Evolutionary conservation across 2,329 filamentous ascomycete genomes (phyloP), one percentile per base, ranked within the genome.

Genomic region (Anisogramma anomala): DNA sequence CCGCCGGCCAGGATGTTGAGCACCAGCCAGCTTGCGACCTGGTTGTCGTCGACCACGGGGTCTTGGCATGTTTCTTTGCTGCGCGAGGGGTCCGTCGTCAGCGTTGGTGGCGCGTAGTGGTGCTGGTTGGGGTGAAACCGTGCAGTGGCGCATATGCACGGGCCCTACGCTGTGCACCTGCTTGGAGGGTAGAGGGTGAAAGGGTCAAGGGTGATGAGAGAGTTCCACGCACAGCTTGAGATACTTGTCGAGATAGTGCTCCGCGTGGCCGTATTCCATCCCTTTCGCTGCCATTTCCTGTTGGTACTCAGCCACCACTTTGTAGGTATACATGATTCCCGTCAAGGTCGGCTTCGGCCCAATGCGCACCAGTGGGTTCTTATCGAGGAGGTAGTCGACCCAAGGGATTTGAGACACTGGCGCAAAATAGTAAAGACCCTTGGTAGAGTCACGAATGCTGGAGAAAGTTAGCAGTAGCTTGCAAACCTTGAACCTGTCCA

Each of bases 1-100:
- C 54, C 55, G n/a, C 58, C 60, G 3, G 60, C 61, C 26, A 61
- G 44, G n/a, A 63, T 36, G 41, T 49, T 64, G 20, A 54, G 45
- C 1, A 58, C 49, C 1, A 59, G 48, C 39, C 61, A 65, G 4
- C 52, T 52, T 22, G 64, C 51, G 15, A 64, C 58, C 23, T 55
- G 53, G 4, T 49, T 52, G 18, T 65, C 59, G 23, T 64, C 51
- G 2, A 65, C 58, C 2, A 58, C 43, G 2, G 20, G 14, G 8
- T 39, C 37, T 11, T 14, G 19, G 11, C 14, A 25, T 2, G 19
- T 33, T 6, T 33, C 19, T 11, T 33, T 39, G 4, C 37, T 39
- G 22, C 10, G 10, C 1, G n/a, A n/a, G 6, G 22, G 22, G 10
- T 23, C 22, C 6, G 22, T 23, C 10, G 6, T 23, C 22, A 23